Base-by-base conservation (phyloP, 495 filamentous ascomycete genomes). In the Aspergillus baeticus region DNA sequence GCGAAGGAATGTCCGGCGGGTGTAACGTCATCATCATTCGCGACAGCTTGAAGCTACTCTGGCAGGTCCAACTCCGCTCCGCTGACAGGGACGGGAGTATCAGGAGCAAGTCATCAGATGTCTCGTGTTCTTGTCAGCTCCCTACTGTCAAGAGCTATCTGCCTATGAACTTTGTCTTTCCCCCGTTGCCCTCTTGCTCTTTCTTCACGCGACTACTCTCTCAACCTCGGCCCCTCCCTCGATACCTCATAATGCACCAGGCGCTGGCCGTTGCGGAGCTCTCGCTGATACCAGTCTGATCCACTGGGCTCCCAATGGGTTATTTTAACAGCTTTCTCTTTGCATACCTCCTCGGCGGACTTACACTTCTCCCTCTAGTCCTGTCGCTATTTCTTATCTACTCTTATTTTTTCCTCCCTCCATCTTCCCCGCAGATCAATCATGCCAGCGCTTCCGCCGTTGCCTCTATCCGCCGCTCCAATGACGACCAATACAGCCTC, bases 281-380 rank as follows among this genome's bases (percentile, higher is more conserved):
- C 57, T 66, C 60, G 56, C 59, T 59, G 57, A 62, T 63, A 61
- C 55, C 58, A 43, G 57, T 64, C 57, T 76, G 66, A 75, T 71
- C 65, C 22, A 41, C 67, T 54, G 47, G 54, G 55, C 62, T 69
- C 70, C 67, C 61, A 68, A 91, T 88, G 86, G 87, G 85, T 81
- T 77, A 78, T 59, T 81, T 91, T 78, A 77, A 81, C 57, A 75
- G 74, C 57, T 85, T 95, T 64, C 74, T 94, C 58, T 64, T 88
- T 61, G 77, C 87, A 63, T 98, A 96, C 78, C 60, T 96, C 57
- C 70, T 97, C 58, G 95, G 95, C 69, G 95, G 93, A 65, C 70
- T 98, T 62, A 96, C 92, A 22, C 92, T 98, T 60, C 64, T 97
- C 52, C 95, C 94, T 37, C 74, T 96, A 5, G 43, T 93, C 57